Evolutionary conservation across 1,139 yeast species (phyloP).

Genomic region (Yamadazyma aaseri): DNA sequence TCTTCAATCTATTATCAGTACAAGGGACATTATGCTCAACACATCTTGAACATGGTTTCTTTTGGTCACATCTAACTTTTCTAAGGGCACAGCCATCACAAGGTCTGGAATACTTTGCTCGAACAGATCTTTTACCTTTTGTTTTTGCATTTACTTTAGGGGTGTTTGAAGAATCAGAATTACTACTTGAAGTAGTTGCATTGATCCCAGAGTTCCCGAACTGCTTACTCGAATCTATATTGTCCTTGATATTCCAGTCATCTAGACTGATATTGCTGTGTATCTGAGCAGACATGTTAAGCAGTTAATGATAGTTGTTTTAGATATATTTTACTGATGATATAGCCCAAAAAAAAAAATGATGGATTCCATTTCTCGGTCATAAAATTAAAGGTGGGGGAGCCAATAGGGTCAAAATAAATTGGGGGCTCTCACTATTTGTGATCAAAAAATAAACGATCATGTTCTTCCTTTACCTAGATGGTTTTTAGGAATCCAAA

Average conservation of each 20-base stretch:
- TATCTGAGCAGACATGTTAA: conserved; percentile 5
- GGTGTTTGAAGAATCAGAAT: background rate
- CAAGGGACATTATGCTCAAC: conserved; percentile 33
- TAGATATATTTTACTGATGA: background rate
- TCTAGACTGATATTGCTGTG: background rate
- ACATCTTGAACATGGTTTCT: conserved; percentile 35
- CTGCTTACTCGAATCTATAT: background rate
- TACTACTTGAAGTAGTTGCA: background rate
- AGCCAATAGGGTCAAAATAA: no score
- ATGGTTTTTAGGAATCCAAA: no score
- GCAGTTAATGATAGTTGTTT: background rate
- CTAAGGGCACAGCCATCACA: conserved; percentile 44
- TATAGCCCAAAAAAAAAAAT: background rate
- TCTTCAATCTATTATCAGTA: conserved; percentile 34
- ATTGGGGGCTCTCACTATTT: no score
- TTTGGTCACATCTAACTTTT: conserved; percentile 37
- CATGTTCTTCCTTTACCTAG: no score
- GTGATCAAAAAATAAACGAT: no score
- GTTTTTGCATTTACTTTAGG: conserved; percentile 1
- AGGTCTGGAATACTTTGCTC: conserved; percentile 26
- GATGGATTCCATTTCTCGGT: background rate
- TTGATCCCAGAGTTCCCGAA: background rate
- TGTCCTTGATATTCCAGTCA: conserved; percentile 5
- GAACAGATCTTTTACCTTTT: conserved; percentile 12
- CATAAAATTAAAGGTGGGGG: conserved; percentile 1